These are phyloP conservation scores for Aphanomyces invadans DNA, from an alignment of 352 stramenopile species.

Conservation along the genomic window DNA sequence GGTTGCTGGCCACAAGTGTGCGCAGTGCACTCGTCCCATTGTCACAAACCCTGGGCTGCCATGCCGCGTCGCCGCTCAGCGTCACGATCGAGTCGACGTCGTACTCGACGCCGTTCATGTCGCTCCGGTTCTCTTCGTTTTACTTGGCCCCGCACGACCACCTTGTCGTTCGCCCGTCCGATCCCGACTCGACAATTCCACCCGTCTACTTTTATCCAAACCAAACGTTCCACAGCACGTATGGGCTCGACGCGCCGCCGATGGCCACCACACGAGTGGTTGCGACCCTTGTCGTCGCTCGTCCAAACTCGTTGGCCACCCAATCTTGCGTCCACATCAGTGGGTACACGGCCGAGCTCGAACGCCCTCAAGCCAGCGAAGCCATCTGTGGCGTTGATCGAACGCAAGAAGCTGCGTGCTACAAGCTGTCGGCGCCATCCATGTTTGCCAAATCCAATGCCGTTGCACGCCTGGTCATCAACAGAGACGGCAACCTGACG, in stretches of 20 bases:
- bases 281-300: not conserved
- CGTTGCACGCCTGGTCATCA: slow-evolving; percentile 53
- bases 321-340: not conserved
- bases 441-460: slow-evolving; percentile 47
- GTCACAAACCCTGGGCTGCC: not conserved
- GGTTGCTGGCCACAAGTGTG: not conserved
- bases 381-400: not conserved
- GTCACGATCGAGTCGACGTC: not conserved
- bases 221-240: not conserved
- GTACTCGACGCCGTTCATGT: not conserved
- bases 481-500: not conserved
- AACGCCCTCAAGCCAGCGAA: not conserved
- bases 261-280: not conserved
- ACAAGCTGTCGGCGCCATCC: slow-evolving; percentile 31
- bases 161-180: not conserved
- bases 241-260: slow-evolving; percentile 13
- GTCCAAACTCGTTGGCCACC: not conserved
- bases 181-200: not conserved
- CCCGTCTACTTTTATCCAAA: not conserved
- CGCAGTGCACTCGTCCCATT: not conserved
- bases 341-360: not conserved
- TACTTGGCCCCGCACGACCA: slow-evolving; percentile 2
- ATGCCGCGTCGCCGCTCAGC: not conserved
- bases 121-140: slow-evolving; percentile 9
- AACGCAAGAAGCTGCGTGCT: slow-evolving; percentile 40